Base-by-base conservation (phyloP, 257 asterid species). In the Primulina tabacum region DNA sequence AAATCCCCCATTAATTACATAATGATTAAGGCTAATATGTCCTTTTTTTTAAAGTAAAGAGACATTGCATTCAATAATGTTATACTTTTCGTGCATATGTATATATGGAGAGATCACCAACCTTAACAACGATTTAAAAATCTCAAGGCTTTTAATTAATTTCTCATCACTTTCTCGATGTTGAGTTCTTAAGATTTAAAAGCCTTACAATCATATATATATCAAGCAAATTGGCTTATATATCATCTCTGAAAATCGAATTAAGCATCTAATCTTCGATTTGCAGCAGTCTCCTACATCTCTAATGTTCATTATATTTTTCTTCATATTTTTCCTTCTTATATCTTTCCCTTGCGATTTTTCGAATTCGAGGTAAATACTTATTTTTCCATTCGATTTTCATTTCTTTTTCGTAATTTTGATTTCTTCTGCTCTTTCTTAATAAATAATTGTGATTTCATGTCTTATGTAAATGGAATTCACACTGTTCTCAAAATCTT, bases 41-140 rank as follows among this genome's bases (percentile, higher is more conserved):
- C 55, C 14, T 47, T 47, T 47, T 10, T 28, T 28, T 2, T 28
- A 43, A 34, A 47, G 18, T 14, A 14, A 12, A 47, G 55, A 14
- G 7, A 47, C 55, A 47, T 24, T 21, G 32, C 11, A 50, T 67
- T 63, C 72, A 66, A 50, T 76, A 58, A 66, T 64, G 74, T 50
- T 40, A 71, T 59, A 57, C 43, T 70, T 43, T 63, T 43, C 32
- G 73, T 71, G 29, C 17, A 50, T 52, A 32, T 63, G 28, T 56
- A 65, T 53, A 77, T 76, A 78, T 80, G 64, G 84, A 81, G 78
- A 81, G 83, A 74, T 79, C 74, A 84, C 86, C 88, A 84, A 84
- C 79, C 78, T 64, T 64, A 37, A 61, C 71, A 78, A 72, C 73
- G 65, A 73, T 80, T 78, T 12, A 0, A 65, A 64, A 55, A 52